Conservation (phyloP, 495 filamentous ascomycete genomes). For the Aspergillus mulundensis region DNA sequence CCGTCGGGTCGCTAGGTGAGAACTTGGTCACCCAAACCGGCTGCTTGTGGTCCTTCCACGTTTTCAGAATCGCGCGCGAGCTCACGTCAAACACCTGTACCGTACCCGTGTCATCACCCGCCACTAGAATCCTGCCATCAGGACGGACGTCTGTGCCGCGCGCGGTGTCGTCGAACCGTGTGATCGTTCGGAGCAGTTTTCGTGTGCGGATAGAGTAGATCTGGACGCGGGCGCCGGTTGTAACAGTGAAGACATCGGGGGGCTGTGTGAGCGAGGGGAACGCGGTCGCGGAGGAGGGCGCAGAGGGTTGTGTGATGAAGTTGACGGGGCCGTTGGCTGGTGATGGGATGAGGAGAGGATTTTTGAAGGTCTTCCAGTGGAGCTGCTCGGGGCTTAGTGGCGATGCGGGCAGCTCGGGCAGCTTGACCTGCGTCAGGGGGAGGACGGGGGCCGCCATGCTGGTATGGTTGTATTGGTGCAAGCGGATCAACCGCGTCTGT, state of each 20-base stretch:
- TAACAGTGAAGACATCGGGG: constrained; percentile 84
- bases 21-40: constrained; percentile 90
- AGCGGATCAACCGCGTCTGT: not conserved
- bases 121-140: constrained; percentile 83
- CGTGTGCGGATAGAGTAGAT: constrained; percentile 86
- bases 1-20: constrained; percentile 79
- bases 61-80: constrained; percentile 87
- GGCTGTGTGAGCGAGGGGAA: constrained; percentile 45
- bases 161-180: constrained; percentile 83
- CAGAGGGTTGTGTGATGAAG: constrained; percentile 74
- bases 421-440: constrained; percentile 76
- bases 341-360: constrained; percentile 79
- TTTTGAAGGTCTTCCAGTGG: constrained; percentile 93
- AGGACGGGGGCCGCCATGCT: constrained; percentile 85
- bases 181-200: constrained; percentile 86
- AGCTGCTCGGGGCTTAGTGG: constrained; percentile 76
- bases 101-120: constrained; percentile 82
- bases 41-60: constrained; percentile 93
- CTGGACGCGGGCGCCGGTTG: constrained; percentile 84
- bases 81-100: constrained; percentile 93
- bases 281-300: constrained; percentile 43
- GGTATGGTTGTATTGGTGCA: not conserved
- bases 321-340: constrained; percentile 81
- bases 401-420: constrained; percentile 55
- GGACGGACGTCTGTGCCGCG: constrained; percentile 80